A percentile compares a stretch with the other conserved stretches of the same genome.
These are phyloP conservation scores for Berberis thunbergii DNA, from an alignment of 164 flowering plant species.

Conservation along the genomic window DNA sequence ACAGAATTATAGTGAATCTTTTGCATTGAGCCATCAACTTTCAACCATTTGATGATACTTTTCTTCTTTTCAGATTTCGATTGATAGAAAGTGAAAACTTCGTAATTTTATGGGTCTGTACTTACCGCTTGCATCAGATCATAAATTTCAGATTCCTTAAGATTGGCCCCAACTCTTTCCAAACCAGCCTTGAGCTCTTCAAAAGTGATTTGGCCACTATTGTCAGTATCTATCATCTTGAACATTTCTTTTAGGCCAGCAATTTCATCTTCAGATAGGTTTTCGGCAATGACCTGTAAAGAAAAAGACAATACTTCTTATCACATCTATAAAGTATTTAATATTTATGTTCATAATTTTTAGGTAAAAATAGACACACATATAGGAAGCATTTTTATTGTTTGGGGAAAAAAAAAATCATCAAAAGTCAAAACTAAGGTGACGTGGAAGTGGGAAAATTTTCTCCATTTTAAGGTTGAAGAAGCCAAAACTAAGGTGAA, in stretches of 20 bases:
- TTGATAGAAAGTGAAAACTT: background rate
- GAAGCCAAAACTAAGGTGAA: no score
- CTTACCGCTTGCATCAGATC: slow-evolving; percentile 57
- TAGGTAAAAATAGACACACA: background rate
- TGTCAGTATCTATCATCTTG: slow-evolving; percentile 60
- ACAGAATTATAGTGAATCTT: no score
- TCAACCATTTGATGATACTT: background rate
- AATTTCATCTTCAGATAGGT: slow-evolving; percentile 61
- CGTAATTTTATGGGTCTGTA: background rate
- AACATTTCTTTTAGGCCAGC: slow-evolving; percentile 66
- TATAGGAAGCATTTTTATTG: no score
- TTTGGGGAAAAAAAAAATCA: no score
- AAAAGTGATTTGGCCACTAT: slow-evolving; percentile 47
- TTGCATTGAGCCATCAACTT: background rate
- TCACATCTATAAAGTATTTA: background rate
- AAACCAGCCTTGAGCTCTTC: slow-evolving; percentile 58
- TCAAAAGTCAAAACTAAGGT: no score
- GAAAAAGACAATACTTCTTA: background rate
- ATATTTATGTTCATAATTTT: background rate
- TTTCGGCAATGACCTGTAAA: slow-evolving; percentile 49
- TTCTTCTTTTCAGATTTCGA: no score
- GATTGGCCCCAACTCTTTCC: slow-evolving; percentile 47
- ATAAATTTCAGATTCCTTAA: slow-evolving; percentile 47
- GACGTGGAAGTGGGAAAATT: no score
- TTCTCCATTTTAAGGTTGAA: no score